A percentile compares a stretch with the other conserved stretches of the same genome.
Conservation (phyloP, 169 alveolate genomes). For the Plasmodium knowlesi region DNA sequence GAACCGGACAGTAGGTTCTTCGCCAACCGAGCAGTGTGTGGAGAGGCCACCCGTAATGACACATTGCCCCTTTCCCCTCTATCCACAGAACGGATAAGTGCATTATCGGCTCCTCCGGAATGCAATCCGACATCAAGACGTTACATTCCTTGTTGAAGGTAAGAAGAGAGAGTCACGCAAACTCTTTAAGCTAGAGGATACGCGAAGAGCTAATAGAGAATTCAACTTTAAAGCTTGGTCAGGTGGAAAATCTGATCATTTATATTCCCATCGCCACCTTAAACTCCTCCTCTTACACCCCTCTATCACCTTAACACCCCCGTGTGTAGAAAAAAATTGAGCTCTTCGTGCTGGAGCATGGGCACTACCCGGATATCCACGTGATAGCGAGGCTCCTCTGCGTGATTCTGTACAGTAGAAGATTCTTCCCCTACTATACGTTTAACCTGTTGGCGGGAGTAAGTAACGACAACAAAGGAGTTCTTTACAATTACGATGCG, state of each 20-base stretch:
- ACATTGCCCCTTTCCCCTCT: neutral
- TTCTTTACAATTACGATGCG: conserved; percentile 94
- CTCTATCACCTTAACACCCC: too few relatives aligned
- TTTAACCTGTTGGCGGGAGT: conserved; percentile 93
- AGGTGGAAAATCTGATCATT: too few relatives aligned
- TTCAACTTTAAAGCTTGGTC: too few relatives aligned
- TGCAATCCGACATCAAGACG: conserved; percentile 94
- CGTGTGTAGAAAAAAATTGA: conserved; percentile 88
- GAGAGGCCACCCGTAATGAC: neutral
- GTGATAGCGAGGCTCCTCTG: conserved; percentile 92
- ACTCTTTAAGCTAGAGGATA: neutral
- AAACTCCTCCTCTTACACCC: too few relatives aligned
- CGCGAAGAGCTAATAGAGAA: neutral
- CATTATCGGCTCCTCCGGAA: conserved; percentile 93
- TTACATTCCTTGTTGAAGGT: conserved; percentile 87
- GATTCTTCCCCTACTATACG: conserved; percentile 96
- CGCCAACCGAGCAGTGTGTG: neutral
- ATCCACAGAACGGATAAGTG: conserved; percentile 86
- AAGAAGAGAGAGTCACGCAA: neutral
- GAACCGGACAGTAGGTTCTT: neutral
- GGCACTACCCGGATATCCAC: conserved; percentile 90
- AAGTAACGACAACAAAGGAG: conserved; percentile 85
- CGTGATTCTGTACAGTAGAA: conserved; percentile 91
- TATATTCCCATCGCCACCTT: too few relatives aligned
- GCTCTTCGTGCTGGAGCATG: conserved; percentile 86